Base-by-base conservation (phyloP, 148 eudicot species). In the Tetragonia tetragonoides region DNA sequence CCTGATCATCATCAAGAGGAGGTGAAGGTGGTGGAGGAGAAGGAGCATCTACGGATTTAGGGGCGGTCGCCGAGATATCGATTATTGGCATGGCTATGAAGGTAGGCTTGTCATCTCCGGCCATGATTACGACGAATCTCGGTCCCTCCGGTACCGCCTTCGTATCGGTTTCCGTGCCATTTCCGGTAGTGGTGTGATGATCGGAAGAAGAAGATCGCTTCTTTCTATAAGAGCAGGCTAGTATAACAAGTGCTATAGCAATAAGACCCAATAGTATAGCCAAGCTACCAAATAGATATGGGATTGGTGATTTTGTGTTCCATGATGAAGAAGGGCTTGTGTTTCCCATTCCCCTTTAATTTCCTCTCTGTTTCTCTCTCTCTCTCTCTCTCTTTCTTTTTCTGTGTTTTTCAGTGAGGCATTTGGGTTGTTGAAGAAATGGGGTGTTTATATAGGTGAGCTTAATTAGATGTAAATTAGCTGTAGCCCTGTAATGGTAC, bases 281-380 rank as follows among this genome's bases (percentile, higher is more conserved):
- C 5, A 86, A 73, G 24, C 87, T 85, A 39, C 83, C 80, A 42
- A 84, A 86, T 57, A 86, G 77, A 78, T 86, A 86, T 21, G 87
- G 87, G 34, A 73, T 78, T 18, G 61, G 10, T 54, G 66, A 12
- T 28, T 28, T 28, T 28, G 34, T 28, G 64, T 44, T 38, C 16
- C 71, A 18, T 34, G 81, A 6, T 5, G 65, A 9, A 20, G 38
- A 18, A 28, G 10, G 62, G n/a, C 49, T 54, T 70, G 49, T 64
- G 8, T 42, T 68, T 59, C 14, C 39, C 15, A 62, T 75, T 62
- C 56, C 10, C 77, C 66, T 75, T 56, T 20, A n/a, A n/a, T n/a
- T n/a, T n/a, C n/a, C 41, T 23, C 18, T 16, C 6, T 59, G 8
- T 59, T 21, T 60, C n/a, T n/a, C n/a, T 60, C 23, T 20, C 1